Percentiles rank a stretch among this genome's conserved stretches.
Conservation (phyloP, 257 asterid species). For the Orobanche coerulescens region DNA sequence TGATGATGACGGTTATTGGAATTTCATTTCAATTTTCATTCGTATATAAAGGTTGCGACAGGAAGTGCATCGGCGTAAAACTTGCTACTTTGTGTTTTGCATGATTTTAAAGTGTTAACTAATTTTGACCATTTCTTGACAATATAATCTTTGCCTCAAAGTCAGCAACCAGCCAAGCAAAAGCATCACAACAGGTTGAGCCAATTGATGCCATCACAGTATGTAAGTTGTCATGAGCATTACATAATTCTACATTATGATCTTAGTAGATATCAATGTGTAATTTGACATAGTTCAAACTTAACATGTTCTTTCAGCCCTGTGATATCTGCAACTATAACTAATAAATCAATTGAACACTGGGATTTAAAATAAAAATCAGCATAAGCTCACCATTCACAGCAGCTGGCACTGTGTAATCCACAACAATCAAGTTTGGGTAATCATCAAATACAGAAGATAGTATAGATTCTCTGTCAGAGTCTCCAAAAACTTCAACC, state of each 20-base stretch:
- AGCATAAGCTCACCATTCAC: slow-evolving; percentile 56
- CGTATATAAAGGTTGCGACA: too few species aligned
- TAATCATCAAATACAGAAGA: slow-evolving; percentile 45
- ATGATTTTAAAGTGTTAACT: too few species aligned
- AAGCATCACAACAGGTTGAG: not conserved
- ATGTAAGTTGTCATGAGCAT: not conserved
- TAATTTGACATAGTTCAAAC: not conserved
- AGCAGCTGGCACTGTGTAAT: slow-evolving; percentile 75
- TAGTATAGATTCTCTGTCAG: slow-evolving; percentile 51
- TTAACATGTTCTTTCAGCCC: not conserved
- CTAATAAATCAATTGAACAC: not conserved
- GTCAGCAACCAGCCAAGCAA: slow-evolving; percentile 1
- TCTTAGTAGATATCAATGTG: not conserved
- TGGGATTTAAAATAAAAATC: not conserved
- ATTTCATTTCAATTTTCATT: too few species aligned
- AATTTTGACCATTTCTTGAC: too few species aligned
- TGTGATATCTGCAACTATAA: not conserved
- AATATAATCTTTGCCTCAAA: not conserved
- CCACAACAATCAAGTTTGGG: slow-evolving; percentile 68
- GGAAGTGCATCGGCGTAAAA: too few species aligned
- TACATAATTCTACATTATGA: not conserved
- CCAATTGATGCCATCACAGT: not conserved
- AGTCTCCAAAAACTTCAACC: slow-evolving; percentile 58
- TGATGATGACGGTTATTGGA: too few species aligned
- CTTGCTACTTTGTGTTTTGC: too few species aligned